phyloP scores from a whole-genome alignment of 345 rosid genomes.

The Camelina hispida region DNA sequence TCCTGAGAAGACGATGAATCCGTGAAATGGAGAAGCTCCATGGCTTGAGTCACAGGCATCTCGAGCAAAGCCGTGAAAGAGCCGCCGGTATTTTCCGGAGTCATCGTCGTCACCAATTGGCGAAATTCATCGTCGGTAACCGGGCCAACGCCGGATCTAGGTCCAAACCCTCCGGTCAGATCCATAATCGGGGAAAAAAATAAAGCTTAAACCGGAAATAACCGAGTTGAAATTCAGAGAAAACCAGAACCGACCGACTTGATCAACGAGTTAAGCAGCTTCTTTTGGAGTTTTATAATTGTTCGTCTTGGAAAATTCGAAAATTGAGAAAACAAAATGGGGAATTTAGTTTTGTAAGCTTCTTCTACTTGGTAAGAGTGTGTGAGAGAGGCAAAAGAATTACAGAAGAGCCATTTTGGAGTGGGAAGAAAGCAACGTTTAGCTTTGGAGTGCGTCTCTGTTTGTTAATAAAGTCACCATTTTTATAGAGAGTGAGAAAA shows the following conservation, averaged over 20 bases:
- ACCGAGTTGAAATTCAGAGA: conserved; percentile 27
- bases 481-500: conserved; percentile 12
- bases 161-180: conserved; percentile 40
- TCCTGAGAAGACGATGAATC: conserved; percentile 31
- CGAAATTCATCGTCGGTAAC: conserved; percentile 52
- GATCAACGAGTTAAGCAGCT: conserved; percentile 18
- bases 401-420: conserved; percentile 30
- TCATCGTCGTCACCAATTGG: conserved; percentile 49
- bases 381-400: conserved; percentile 20
- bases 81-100: conserved; percentile 51
- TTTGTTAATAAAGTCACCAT: conserved; percentile 28
- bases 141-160: conserved; percentile 50
- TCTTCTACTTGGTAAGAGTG: conserved; percentile 13
- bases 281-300: conserved; percentile 12
- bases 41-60: conserved; percentile 62
- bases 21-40: conserved; percentile 59
- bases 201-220: conserved; percentile 37
- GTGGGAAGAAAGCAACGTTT: conserved; percentile 46
- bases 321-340: not conserved
- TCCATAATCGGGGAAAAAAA: conserved; percentile 48
- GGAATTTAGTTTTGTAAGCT: not conserved
- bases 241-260: conserved; percentile 13
- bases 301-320: not conserved
- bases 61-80: conserved; percentile 76
- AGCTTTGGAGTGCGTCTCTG: conserved; percentile 43